Percentiles rank a stretch among this genome's conserved stretches.
Conservation (phyloP, 805 yeast genomes). For the Diddensiella caesifluorescens region DNA sequence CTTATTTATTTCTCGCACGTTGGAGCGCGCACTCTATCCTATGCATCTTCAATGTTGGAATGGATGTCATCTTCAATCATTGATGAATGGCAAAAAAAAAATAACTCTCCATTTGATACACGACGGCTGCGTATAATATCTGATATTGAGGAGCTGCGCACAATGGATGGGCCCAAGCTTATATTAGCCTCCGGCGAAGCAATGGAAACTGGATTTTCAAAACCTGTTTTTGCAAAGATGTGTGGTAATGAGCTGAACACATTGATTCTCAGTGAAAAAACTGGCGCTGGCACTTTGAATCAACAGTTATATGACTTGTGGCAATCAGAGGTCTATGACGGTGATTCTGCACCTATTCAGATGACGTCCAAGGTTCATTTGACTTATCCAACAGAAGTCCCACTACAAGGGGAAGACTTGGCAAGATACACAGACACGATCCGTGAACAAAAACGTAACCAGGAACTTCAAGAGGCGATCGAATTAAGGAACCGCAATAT, state of each 20-base stretch:
- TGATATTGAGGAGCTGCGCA: constrained; percentile 45
- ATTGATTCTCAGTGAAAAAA: constrained; percentile 66
- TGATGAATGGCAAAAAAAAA: constrained; percentile 74
- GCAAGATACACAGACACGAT: constrained; percentile 24
- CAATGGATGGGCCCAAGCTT: constrained; percentile 50
- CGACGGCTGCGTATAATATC: constrained; percentile 52
- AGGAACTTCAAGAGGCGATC: constrained; percentile 29
- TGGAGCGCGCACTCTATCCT: constrained; percentile 69
- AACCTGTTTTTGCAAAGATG: constrained; percentile 38
- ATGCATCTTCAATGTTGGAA: constrained; percentile 85
- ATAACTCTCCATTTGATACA: constrained; percentile 75
- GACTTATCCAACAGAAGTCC: constrained; percentile 23
- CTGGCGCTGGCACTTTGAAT: constrained; percentile 45
- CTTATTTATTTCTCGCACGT: constrained; percentile 71
- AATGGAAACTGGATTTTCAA: constrained; percentile 51
- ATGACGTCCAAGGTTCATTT: constrained; percentile 17
- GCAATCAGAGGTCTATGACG: constrained; percentile 4
- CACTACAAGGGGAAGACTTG: constrained; percentile 34
- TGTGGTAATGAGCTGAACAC: constrained; percentile 65
- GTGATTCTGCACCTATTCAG: constrained; percentile 4
- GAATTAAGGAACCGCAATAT: constrained; percentile 36
- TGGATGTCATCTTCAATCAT: constrained; percentile 93
- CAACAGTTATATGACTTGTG: constrained; percentile 40
- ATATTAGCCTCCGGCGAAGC: constrained; percentile 71
- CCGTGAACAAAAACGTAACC: constrained; percentile 22